Evolutionary conservation across 2,329 filamentous ascomycete species (phyloP).

Genomic region (Diplodia seriata): DNA sequence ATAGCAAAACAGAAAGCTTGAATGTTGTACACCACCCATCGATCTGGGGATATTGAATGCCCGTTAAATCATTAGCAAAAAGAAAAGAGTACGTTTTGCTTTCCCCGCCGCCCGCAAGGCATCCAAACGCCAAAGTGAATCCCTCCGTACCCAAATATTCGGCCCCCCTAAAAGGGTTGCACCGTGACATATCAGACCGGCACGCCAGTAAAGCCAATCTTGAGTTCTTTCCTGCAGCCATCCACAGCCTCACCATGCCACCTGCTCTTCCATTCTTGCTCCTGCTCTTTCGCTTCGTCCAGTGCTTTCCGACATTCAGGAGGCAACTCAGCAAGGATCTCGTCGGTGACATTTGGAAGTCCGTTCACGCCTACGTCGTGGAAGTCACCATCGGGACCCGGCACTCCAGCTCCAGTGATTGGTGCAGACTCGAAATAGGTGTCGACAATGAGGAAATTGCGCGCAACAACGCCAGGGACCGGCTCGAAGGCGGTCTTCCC

Average conservation of each 20-base stretch:
- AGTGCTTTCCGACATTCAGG: conserved; percentile 76
- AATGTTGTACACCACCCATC: conserved; percentile 14
- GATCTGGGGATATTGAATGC: conserved; percentile 10
- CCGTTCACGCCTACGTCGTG: conserved; percentile 61
- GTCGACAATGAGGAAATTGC: conserved; percentile 69
- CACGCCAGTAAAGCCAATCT: conserved; percentile 58
- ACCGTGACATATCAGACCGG: conserved; percentile 49
- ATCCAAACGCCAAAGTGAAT: conserved; percentile 6
- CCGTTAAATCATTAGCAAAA: conserved; percentile 13
- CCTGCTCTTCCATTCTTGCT: conserved; percentile 73
- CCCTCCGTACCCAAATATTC: not conserved
- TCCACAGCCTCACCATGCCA: conserved; percentile 75
- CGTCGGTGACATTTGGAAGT: conserved; percentile 68
- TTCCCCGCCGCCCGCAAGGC: conserved; percentile 7
- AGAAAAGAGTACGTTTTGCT: not conserved
- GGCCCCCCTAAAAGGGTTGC: not conserved
- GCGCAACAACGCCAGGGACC: conserved; percentile 64
- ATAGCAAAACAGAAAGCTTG: not conserved
- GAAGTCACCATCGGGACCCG: conserved; percentile 62
- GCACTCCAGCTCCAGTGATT: conserved; percentile 64
- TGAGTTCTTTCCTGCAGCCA: conserved; percentile 54
- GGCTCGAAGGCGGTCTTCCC: conserved; percentile 56
- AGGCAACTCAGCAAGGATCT: conserved; percentile 71
- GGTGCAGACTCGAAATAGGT: conserved; percentile 65
- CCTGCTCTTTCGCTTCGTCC: conserved; percentile 67